Evolutionary conservation across 768 basidiomycete genomes (phyloP).

Genomic region (Leccinellum rugosiceps): DNA sequence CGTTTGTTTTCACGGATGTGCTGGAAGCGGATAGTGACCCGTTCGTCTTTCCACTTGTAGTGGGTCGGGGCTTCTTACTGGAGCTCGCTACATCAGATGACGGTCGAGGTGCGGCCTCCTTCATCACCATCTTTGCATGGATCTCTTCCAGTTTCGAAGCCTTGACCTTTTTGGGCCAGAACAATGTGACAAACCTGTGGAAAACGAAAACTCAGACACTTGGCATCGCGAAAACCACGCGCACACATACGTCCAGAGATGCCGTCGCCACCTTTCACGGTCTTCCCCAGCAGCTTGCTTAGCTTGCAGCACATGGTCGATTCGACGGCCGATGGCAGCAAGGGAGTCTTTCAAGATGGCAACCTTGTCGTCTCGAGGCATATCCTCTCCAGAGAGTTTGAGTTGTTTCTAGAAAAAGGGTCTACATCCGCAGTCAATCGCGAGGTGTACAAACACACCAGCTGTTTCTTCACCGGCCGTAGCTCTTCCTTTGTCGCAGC

Average conservation of each 20-base stretch:
- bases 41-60: slow-evolving; percentile 49
- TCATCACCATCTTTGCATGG: slow-evolving; percentile 94
- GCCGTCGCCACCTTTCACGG: slow-evolving; percentile 82
- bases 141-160: slow-evolving; percentile 92
- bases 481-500: slow-evolving; percentile 88
- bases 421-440: slow-evolving; percentile 1
- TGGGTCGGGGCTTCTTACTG: slow-evolving; percentile 59
- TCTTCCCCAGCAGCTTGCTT: slow-evolving; percentile 82
- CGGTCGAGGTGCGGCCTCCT: slow-evolving; percentile 68
- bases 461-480: slow-evolving; percentile 93
- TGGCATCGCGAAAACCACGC: neutral
- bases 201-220: slow-evolving; percentile 1
- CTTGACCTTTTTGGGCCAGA: slow-evolving; percentile 98
- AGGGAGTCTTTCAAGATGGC: slow-evolving; percentile 94
- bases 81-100: slow-evolving; percentile 44
- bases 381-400: slow-evolving; percentile 88
- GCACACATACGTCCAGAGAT: slow-evolving; percentile 90
- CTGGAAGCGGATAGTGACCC: slow-evolving; percentile 45
- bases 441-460: slow-evolving; percentile 48
- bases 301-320: slow-evolving; percentile 74
- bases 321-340: slow-evolving; percentile 88
- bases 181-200: slow-evolving; percentile 86
- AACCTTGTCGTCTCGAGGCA: slow-evolving; percentile 95
- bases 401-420: slow-evolving; percentile 75
- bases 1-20: slow-evolving; percentile 50